These are phyloP conservation scores for Talaromyces albobiverticillius DNA, from an alignment of 2,329 filamentous ascomycete genomes.

Conservation along the genomic window DNA sequence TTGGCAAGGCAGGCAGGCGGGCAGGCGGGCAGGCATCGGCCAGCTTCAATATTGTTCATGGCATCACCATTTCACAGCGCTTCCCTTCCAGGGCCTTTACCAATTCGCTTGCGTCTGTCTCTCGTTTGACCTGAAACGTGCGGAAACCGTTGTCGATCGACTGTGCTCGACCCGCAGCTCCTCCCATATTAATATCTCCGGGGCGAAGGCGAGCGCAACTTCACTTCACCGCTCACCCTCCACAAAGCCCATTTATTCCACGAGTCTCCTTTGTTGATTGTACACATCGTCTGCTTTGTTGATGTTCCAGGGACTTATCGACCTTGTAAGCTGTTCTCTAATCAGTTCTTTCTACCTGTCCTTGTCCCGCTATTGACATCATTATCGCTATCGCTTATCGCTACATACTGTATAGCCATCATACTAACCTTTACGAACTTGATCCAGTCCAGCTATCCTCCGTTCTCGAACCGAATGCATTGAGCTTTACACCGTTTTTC, in stretches of 20 bases:
- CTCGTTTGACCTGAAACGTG: background rate
- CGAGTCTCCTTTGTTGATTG: no score
- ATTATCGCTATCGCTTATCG: background rate
- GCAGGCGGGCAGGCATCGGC: background rate
- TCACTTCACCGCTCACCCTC: slow-evolving; percentile 10
- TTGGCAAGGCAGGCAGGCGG: no score
- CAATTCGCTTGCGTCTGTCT: background rate
- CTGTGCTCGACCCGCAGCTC: background rate
- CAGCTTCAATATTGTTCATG: background rate
- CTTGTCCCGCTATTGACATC: background rate
- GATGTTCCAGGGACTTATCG: background rate
- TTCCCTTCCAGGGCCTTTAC: slow-evolving; percentile 2
- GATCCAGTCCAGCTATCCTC: background rate
- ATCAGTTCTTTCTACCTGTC: background rate
- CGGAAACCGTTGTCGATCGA: slow-evolving; percentile 2
- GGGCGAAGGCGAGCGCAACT: background rate
- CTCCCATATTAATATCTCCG: background rate
- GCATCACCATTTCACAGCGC: background rate
- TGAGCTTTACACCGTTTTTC: no score
- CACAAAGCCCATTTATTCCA: no score
- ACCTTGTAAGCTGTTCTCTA: background rate
- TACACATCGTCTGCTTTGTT: background rate
- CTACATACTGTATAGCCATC: no score
- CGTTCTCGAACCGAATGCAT: no score
- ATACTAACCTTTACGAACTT: background rate